Base-by-base conservation (phyloP, 495 filamentous ascomycete species). In the Lophium mytilinum region DNA sequence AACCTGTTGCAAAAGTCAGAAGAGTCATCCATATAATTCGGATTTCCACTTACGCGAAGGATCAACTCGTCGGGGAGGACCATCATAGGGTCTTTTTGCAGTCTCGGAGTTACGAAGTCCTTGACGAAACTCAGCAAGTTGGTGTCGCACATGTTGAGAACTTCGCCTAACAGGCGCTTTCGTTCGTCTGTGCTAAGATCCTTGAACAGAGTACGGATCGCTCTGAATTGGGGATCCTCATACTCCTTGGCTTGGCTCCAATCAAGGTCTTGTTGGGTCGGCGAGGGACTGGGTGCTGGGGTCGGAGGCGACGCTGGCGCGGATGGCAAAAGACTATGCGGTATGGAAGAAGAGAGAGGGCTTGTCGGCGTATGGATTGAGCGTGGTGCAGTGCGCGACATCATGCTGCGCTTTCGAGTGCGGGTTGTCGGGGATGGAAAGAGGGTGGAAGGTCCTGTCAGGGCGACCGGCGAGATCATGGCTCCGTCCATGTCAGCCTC, bases 81-180 rank as follows among this genome's bases (percentile, higher is more conserved):
- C 43, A 80, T 84, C 57, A 98, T 96, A 0, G 93, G 93, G 73
- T 98, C 93, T 69, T 96, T 96, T 71, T 95, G 95, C 56, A 98
- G 75, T 47, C 90, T 76, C 37, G 93, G 93, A 60, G 87, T 87
- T 52, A 98, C 90, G 67, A 93, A 91, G 62, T 90, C 87, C 52
- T 90, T 88, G 15, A 98, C 88, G 67, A 97, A 97, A 70, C 90
- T 94, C 56, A 98, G 80, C 62, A 93, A 87, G 57, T 93, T 89
- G 63, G 87, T 95, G 64, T 93, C 89, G 75, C 94, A 98, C 60
- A 94, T 76, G 64, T 90, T 91, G 60, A 98, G 72, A 50, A 98
- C 74, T 56, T 94, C 89, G 24, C 85, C 88, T 34, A 98, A 76
- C 60, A 93, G 77, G 37, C 75, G 76, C 59, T 83, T 76, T 56